Base-by-base conservation (phyloP, 345 rosid genomes). In the Syzygium grande region DNA sequence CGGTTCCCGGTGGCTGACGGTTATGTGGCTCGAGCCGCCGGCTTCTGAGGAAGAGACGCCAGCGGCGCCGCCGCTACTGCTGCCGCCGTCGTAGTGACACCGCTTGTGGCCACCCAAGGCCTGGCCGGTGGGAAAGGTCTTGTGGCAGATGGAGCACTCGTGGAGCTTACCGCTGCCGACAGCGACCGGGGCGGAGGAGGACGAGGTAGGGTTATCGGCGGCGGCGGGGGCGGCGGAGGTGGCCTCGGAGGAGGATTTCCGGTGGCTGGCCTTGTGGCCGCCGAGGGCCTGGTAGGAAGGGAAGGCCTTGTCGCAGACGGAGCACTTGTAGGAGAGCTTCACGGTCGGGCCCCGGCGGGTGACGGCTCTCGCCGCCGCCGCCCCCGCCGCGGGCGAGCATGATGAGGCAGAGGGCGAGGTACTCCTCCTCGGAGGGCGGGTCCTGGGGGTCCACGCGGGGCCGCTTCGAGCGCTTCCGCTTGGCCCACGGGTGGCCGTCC, bases 81-180 rank as follows among this genome's bases (percentile, higher is more conserved):
- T 88, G 29, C 87, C 93, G 25, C 98, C 98, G 90, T 96, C 99
- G 88, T 97, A 97, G 96, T 96, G 99, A 89, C 99, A 92, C 13
- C 99, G 95, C 91, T 98, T 98, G 92, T 98, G 99, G 5, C 99
- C 99, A 38, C 99, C 99, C 52, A 97, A 89, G 59, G 99, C 99
- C 91, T 97, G 99, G 29, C 99, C 99, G 3, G 98, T 95, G 51
- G 98, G 94, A 34, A 98, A 98, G n/a, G 91, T 87, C 92, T 94
- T 96, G 92, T 94, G 97, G 87, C 99, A 96, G 84, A 96, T 96
- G 25, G 99, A 94, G 52, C 99, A 98, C 95, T 98, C 95, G 86
- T 98, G 99, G 78, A 90, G 87, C 94, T 91, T 96, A 17, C 93
- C 96, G 59, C 91, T 53, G 77, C 90, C 84, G 79, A 87, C 41